Percentiles rank a stretch among this genome's conserved stretches.
phyloP scores from a whole-genome alignment of 768 basidiomycete species.

The Auriculariales sp. region DNA sequence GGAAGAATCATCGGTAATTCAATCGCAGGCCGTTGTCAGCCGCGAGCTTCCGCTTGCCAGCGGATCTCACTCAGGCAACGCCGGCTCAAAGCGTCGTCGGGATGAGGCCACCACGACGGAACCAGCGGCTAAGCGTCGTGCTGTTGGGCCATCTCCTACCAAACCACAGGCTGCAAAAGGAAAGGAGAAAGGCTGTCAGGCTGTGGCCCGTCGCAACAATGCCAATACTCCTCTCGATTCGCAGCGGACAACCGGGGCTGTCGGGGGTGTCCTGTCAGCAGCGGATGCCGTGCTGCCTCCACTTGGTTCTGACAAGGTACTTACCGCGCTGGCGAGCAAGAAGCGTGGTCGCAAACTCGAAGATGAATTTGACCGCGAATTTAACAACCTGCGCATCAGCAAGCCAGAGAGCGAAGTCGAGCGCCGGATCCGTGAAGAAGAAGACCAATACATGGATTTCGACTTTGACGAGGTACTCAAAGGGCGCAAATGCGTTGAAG shows the following conservation, averaged over 20 bases:
- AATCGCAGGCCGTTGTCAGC: slow-evolving; percentile 1
- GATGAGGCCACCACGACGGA: too few relatives aligned
- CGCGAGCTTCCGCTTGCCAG: not conserved
- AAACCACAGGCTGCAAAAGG: not conserved
- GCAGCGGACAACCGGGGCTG: too few relatives aligned
- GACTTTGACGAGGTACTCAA: slow-evolving; percentile 18
- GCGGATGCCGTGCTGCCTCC: slow-evolving; percentile 64
- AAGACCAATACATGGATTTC: not conserved
- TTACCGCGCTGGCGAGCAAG: slow-evolving; percentile 59
- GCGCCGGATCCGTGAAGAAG: not conserved
- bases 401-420: slow-evolving; percentile 34
- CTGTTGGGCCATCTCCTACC: too few relatives aligned
- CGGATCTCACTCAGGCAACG: too few relatives aligned
- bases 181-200: slow-evolving; percentile 18
- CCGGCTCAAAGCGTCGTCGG: too few relatives aligned
- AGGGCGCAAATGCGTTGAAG: slow-evolving; percentile 51
- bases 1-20: not conserved
- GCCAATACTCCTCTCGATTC: too few relatives aligned
- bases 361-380: slow-evolving; percentile 64
- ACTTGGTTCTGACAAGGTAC: slow-evolving; percentile 44
- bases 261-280: slow-evolving; percentile 15
- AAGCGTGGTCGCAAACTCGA: slow-evolving; percentile 55
- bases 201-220: too few relatives aligned
- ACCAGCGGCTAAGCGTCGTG: too few relatives aligned
- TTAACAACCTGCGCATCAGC: slow-evolving; percentile 60